Conservation (phyloP, 306 rosid genomes). For the Prunus armeniaca region DNA sequence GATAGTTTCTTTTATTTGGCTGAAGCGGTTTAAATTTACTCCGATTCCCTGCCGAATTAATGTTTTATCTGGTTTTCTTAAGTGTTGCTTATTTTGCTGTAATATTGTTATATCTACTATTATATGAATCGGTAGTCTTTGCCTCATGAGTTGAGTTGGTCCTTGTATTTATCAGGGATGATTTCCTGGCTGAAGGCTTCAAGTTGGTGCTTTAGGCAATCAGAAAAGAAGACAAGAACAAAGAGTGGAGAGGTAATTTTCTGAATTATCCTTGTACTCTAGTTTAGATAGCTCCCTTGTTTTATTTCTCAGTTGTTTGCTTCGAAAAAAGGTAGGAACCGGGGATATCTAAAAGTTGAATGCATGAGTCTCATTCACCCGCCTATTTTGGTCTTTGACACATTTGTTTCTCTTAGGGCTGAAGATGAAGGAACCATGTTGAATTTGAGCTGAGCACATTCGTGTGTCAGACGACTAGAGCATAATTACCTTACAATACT, state of each 20-base stretch:
- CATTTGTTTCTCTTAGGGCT: neutral
- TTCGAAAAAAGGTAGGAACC: neutral
- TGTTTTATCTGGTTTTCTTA: neutral
- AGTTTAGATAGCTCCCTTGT: neutral
- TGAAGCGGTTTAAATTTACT: neutral
- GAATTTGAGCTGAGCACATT: neutral
- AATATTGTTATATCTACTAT: neutral
- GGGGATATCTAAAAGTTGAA: neutral
- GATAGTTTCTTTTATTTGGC: neutral
- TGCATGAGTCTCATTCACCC: neutral
- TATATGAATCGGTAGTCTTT: neutral
- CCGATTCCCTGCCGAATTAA: neutral
- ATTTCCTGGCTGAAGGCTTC: constrained; percentile 46
- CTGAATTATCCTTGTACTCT: neutral
- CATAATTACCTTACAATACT: neutral
- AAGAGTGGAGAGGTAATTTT: neutral
- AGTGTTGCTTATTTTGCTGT: neutral
- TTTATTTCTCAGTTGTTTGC: neutral
- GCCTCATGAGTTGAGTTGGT: constrained; percentile 9
- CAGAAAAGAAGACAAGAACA: neutral
- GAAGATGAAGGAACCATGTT: neutral
- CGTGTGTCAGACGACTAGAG: neutral
- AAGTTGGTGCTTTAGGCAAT: constrained; percentile 33
- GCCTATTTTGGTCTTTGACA: neutral
- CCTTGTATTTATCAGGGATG: constrained; percentile 25